These are phyloP conservation scores for Pseudocercospora pini-densiflorae DNA, from an alignment of 2,329 filamentous ascomycete species.

Conservation along the genomic window DNA sequence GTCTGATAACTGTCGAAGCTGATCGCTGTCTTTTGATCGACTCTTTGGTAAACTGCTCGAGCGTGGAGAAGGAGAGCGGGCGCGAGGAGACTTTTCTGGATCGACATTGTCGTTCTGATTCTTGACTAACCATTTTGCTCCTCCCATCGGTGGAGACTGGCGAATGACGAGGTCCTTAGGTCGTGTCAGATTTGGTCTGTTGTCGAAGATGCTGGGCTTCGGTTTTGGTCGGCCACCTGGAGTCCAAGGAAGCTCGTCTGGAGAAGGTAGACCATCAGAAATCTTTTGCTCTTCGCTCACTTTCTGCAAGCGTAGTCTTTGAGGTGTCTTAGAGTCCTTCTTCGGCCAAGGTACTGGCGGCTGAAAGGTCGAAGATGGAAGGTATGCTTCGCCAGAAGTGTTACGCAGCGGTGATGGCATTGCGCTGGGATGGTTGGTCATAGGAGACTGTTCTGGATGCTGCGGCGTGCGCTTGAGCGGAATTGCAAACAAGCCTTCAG, in stretches of 20 bases:
- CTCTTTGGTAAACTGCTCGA: neutral
- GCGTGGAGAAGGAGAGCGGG: neutral
- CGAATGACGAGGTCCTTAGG: constrained; percentile 14
- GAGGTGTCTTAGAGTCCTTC: constrained; percentile 2
- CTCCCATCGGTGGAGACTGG: constrained; percentile 17
- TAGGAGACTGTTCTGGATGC: constrained; percentile 20
- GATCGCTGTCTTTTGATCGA: constrained; percentile 12
- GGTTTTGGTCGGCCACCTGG: constrained; percentile 18
- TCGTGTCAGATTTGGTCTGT: constrained; percentile 14
- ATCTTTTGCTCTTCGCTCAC: constrained; percentile 13
- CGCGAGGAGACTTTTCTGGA: constrained; percentile 14
- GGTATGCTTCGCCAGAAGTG: constrained; percentile 8
- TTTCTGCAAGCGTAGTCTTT: constrained; percentile 10
- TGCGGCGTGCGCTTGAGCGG: constrained; percentile 12
- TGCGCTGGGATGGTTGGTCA: constrained; percentile 33
- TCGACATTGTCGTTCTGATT: constrained; percentile 4
- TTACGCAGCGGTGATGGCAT: constrained; percentile 36
- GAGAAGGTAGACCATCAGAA: constrained; percentile 7
- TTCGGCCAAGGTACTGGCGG: constrained; percentile 21
- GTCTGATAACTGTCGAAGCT: constrained; percentile 10
- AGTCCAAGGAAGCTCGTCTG: constrained; percentile 20
- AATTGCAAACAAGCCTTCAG: constrained; percentile 20
- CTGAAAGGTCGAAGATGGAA: constrained; percentile 28
- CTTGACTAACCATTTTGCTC: constrained; percentile 5
- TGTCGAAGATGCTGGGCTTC: constrained; percentile 23